phyloP scores from a whole-genome alignment of 495 filamentous ascomycete species.

The Podospora sp. region DNA sequence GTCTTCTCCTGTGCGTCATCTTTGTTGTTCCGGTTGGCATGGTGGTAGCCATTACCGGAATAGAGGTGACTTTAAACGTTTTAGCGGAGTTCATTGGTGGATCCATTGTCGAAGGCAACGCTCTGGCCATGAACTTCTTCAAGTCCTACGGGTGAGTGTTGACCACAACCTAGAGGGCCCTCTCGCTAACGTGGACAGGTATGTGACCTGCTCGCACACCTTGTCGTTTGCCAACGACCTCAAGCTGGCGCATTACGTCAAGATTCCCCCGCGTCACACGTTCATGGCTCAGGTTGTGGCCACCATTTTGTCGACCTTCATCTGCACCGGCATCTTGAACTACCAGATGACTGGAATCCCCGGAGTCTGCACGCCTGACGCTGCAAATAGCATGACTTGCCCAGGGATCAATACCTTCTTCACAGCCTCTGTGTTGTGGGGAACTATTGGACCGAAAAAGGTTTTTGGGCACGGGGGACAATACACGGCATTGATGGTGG shows the following conservation, averaged over 20 bases:
- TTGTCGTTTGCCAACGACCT: conserved; percentile 43
- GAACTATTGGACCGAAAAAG: conserved; percentile 44
- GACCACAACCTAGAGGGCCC: too few species aligned
- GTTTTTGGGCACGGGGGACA: conserved; percentile 42
- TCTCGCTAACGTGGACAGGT: conserved; percentile 15
- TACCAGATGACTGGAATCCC: conserved; percentile 44
- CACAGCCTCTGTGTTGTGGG: conserved; percentile 45
- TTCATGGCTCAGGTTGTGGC: conserved; percentile 42
- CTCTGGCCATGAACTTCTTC: conserved; percentile 47
- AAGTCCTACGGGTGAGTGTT: conserved; percentile 41
- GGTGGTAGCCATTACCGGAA: conserved; percentile 44
- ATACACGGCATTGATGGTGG: conserved; percentile 38
- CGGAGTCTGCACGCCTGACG: conserved; percentile 40
- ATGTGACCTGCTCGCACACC: conserved; percentile 40
- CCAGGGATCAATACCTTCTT: conserved; percentile 45
- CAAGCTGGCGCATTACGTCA: conserved; percentile 47
- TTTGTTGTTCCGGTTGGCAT: conserved; percentile 45
- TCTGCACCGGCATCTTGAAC: conserved; percentile 41
- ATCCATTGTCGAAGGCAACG: conserved; percentile 36
- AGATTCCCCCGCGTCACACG: conserved; percentile 45
- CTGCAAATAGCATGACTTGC: conserved; percentile 42
- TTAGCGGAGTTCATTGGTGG: conserved; percentile 48
- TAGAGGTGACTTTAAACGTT: conserved; percentile 42
- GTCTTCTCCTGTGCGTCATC: conserved; percentile 39
- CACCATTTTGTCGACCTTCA: conserved; percentile 38